Evolutionary conservation across 768 basidiomycete genomes (phyloP).

Genomic region (Tubosaeta sp.): DNA sequence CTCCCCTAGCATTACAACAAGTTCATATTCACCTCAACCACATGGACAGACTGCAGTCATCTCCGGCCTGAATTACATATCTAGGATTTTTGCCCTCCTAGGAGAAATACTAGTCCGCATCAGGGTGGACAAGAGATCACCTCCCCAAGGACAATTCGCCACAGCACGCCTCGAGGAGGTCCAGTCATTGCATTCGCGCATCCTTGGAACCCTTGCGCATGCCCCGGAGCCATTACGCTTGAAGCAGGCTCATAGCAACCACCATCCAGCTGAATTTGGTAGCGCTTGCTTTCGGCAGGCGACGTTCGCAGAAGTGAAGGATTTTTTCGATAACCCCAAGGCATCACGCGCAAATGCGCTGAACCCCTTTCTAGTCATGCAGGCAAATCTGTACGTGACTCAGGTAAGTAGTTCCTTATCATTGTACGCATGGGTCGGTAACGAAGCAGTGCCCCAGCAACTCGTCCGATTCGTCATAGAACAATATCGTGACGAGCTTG

Average conservation of each 20-base stretch:
- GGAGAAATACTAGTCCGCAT: slow-evolving; percentile 86
- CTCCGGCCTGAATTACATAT: slow-evolving; percentile 83
- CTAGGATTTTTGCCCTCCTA: slow-evolving; percentile 78
- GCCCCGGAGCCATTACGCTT: slow-evolving; percentile 73
- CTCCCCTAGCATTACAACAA: slow-evolving; percentile 67
- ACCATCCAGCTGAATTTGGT: slow-evolving; percentile 56
- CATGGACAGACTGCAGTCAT: slow-evolving; percentile 80
- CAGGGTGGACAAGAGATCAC: slow-evolving; percentile 81
- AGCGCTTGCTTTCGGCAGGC: slow-evolving; percentile 74
- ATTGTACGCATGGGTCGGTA: neutral
- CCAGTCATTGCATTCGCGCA: slow-evolving; percentile 71
- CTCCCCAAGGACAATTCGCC: slow-evolving; percentile 80
- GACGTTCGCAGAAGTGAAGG: slow-evolving; percentile 84
- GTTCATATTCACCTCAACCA: slow-evolving; percentile 82
- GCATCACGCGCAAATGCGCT: slow-evolving; percentile 80
- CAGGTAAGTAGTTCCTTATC: slow-evolving; percentile 50
- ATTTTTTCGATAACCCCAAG: slow-evolving; percentile 90
- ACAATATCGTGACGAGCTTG: slow-evolving; percentile 85
- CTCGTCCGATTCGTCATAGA: slow-evolving; percentile 89
- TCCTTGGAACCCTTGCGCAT: slow-evolving; percentile 68
- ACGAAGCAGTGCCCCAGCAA: slow-evolving; percentile 51
- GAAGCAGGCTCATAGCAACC: slow-evolving; percentile 51
- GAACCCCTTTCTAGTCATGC: slow-evolving; percentile 89
- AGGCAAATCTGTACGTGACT: slow-evolving; percentile 89
- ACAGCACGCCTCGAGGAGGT: slow-evolving; percentile 84